Evolutionary conservation across 371 early-diverging fungal genomes (phyloP), one percentile per base, ranked within the genome.

Genomic region (Syncephalastrum sp.): DNA sequence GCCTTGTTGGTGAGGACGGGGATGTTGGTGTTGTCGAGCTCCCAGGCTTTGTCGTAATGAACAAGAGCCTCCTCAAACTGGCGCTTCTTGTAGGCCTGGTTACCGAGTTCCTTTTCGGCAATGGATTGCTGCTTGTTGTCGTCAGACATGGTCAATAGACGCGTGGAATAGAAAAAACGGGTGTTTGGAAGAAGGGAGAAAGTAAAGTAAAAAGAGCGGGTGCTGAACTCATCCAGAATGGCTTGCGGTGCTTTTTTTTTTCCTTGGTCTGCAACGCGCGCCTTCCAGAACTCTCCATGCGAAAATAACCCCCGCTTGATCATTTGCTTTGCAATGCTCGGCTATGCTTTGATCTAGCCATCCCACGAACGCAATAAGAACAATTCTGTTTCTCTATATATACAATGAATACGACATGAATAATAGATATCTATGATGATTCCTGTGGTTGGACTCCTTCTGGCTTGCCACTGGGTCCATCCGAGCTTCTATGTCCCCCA

Each of bases 1-100:
- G 93, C 86, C 70, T 96, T 97, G 87, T 98, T 98, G 60, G 94
- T 95, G 71, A 94, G 82, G 57, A 96, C 86, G 33, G 96, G 90
- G 48, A 96, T 78, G 67, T 98, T 94, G 62, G 91, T 87, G 52
- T 83, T 64, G 70, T 96, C 94, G 61, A 93, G 74, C 60, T 90
- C 91, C 72, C 84, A 93, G n/a, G 99, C 99, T 73, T 89, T 87
- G 71, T 82, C 74, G 72, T 99, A 99, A 70, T 94, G 90, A 45
- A 74, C 70, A 50, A 98, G 68, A 10, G 99, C 98, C 57, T 85
- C 82, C 14, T 91, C 92, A 72, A 98, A 97, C 48, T 93, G 71
- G 53, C 92, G 86, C 69, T 94, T 89, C 84, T 98, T 99, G 82
- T 97, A 99, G 42, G 85, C 83, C 17, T 79, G 81, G 75, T 96